Conservation (phyloP, 108 stramenopile genomes). For the Cyclotella kingstonii region DNA sequence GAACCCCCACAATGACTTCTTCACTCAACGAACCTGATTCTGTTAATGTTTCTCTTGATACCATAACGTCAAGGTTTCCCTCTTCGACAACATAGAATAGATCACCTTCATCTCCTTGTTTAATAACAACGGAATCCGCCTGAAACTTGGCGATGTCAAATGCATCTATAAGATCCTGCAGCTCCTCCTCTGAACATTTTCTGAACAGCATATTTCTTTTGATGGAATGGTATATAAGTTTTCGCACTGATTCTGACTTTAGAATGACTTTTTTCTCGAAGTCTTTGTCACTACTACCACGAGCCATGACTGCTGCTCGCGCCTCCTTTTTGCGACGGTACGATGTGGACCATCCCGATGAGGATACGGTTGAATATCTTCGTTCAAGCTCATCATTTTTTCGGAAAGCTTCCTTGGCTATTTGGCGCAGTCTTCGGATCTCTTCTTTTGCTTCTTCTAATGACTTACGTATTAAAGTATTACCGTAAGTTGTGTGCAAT, state of each 20-base stretch:
- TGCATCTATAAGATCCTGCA: constrained; percentile 71
- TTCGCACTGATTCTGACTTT: constrained; percentile 57
- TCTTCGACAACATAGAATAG: constrained; percentile 75
- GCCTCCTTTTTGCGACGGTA: constrained; percentile 30
- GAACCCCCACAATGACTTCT: constrained; percentile 50
- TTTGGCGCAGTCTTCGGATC: constrained; percentile 35
- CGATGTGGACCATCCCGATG: constrained; percentile 8
- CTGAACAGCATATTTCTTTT: constrained; percentile 70
- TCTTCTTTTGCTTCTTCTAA: constrained; percentile 48
- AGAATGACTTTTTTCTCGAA: constrained; percentile 47
- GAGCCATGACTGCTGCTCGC: constrained; percentile 46
- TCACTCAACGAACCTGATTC: constrained; percentile 15
- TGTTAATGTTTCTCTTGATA: constrained; percentile 23
- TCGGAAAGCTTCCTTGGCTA: constrained; percentile 29
- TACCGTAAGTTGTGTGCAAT: too few relatives aligned
- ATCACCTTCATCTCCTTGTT: constrained; percentile 83
- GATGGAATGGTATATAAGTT: constrained; percentile 64
- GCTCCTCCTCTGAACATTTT: constrained; percentile 55
- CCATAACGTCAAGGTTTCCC: constrained; percentile 53
- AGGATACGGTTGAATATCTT: constrained; percentile 10
- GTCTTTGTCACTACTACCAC: constrained; percentile 30
- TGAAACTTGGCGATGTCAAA: constrained; percentile 53
- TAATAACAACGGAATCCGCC: constrained; percentile 55
- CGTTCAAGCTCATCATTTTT: constrained; percentile 28
- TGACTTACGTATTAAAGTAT: constrained; percentile 10